These are phyloP conservation scores for Aureobasidium lini DNA, from an alignment of 2,329 filamentous ascomycete species.

Conservation along the genomic window DNA sequence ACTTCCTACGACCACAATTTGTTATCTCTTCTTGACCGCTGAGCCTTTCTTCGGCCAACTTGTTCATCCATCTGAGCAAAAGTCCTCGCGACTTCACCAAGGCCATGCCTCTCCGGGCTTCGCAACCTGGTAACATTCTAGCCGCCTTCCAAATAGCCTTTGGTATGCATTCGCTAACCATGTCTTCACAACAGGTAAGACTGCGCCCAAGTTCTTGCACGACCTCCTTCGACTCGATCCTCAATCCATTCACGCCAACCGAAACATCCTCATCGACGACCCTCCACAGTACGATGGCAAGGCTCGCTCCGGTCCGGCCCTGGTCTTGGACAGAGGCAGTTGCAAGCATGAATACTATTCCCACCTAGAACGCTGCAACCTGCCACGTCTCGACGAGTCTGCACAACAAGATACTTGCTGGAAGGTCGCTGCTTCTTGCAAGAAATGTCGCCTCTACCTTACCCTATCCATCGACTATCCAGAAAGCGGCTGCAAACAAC, in stretches of 20 bases:
- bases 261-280: constrained; percentile 47
- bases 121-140: constrained; percentile 13
- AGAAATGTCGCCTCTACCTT: constrained; percentile 55
- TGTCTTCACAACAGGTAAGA: constrained; percentile 38
- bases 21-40: background rate
- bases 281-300: constrained; percentile 45
- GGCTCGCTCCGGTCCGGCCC: constrained; percentile 22
- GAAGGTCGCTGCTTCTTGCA: constrained; percentile 54
- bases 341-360: constrained; percentile 54
- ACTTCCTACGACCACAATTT: background rate
- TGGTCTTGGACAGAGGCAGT: constrained; percentile 32
- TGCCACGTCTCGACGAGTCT: constrained; percentile 36
- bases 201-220: constrained; percentile 42
- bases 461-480: constrained; percentile 49
- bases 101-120: constrained; percentile 14
- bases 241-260: constrained; percentile 22
- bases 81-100: background rate
- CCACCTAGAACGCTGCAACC: constrained; percentile 49
- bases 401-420: constrained; percentile 38
- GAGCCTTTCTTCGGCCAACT: background rate
- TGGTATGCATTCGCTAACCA: background rate
- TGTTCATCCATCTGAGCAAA: background rate
- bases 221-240: constrained; percentile 48
- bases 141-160: constrained; percentile 18
- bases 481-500: constrained; percentile 24